Evolutionary conservation across 331 rosid genomes (phyloP).

Genomic region (Quercus tomentella): DNA sequence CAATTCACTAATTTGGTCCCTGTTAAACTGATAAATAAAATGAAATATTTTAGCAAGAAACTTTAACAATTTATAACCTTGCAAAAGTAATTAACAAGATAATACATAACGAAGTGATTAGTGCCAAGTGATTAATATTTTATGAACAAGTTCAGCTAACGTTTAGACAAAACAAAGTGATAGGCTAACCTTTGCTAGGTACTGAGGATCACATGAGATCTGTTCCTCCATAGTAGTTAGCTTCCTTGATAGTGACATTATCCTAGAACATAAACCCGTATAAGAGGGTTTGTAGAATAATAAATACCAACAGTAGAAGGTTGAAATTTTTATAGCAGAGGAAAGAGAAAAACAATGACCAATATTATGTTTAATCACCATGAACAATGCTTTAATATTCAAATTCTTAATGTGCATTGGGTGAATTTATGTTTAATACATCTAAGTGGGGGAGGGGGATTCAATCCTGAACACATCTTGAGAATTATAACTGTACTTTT

Average conservation of each 20-base stretch:
- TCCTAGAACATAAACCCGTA: slow-evolving; percentile 26
- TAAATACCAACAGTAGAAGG: background rate
- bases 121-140: background rate
- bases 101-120: too few relatives aligned
- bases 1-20: background rate
- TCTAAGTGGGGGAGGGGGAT: too few relatives aligned
- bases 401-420: background rate
- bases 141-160: background rate
- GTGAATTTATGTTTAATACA: background rate
- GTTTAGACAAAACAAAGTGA: background rate
- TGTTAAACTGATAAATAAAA: background rate
- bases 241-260: slow-evolving; percentile 68
- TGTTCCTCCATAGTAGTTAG: slow-evolving; percentile 55
- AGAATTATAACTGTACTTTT: background rate
- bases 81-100: too few relatives aligned
- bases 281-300: background rate
- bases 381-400: background rate
- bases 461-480: background rate
- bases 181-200: slow-evolving; percentile 55
- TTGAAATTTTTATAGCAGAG: background rate
- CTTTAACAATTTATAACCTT: too few relatives aligned
- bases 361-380: background rate
- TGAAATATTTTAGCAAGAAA: too few relatives aligned
- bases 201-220: slow-evolving; percentile 58
- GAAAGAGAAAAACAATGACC: background rate